phyloP scores from a whole-genome alignment of 2,329 filamentous ascomycete genomes.

The Sporothrix globosa region DNA sequence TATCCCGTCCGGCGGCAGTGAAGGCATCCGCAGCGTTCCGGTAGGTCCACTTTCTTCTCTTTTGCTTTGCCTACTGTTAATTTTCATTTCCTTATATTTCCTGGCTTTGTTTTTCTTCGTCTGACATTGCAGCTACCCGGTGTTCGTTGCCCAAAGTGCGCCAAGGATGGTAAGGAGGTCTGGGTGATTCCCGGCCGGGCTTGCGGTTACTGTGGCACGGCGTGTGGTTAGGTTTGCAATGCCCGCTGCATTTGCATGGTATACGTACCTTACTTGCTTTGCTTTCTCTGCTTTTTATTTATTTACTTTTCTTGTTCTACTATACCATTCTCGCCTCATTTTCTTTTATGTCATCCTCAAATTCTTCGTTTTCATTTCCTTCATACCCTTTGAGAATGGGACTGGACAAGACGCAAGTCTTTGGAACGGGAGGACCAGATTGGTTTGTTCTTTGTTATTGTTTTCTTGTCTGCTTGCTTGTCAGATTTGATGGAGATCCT shows the following conservation, averaged over 20 bases:
- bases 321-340: not conserved
- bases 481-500: not conserved
- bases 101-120: no score
- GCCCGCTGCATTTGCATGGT: not conserved
- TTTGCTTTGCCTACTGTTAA: not conserved
- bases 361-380: not conserved
- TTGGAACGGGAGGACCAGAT: slow-evolving; percentile 6
- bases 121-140: slow-evolving; percentile 36
- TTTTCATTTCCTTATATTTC: no score
- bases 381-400: slow-evolving; percentile 10
- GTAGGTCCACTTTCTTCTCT: slow-evolving; percentile 20
- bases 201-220: slow-evolving; percentile 39
- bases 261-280: not conserved
- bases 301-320: not conserved
- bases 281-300: not conserved
- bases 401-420: slow-evolving; percentile 24
- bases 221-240: slow-evolving; percentile 31
- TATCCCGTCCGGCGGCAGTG: slow-evolving; percentile 22
- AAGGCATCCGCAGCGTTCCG: slow-evolving; percentile 34
- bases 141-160: slow-evolving; percentile 38
- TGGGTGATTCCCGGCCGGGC: slow-evolving; percentile 39
- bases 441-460: not conserved
- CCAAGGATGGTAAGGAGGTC: slow-evolving; percentile 38
- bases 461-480: not conserved
- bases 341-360: not conserved